phyloP scores from a whole-genome alignment of 352 stramenopile species.

The Globisporangium iwayamae region DNA sequence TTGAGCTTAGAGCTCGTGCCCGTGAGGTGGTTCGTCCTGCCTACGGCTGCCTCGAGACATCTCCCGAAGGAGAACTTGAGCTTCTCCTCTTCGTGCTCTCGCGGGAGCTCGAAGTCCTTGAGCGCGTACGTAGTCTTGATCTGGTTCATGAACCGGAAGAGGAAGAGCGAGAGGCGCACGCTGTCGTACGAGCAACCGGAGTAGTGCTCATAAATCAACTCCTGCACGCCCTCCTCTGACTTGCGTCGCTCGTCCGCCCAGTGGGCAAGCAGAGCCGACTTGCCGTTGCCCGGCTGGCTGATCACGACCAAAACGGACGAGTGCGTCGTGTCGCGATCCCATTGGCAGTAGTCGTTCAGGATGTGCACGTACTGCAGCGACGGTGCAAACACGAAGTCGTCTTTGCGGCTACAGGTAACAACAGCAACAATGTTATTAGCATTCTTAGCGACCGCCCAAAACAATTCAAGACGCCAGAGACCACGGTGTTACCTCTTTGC shows the following conservation, averaged over 20 bases:
- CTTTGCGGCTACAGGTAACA: constrained; percentile 38
- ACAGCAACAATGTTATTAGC: background rate
- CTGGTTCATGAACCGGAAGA: constrained; percentile 81
- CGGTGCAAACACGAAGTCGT: constrained; percentile 64
- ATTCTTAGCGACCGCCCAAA: background rate
- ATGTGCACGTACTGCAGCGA: constrained; percentile 61
- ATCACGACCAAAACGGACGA: constrained; percentile 61
- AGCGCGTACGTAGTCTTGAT: constrained; percentile 68
- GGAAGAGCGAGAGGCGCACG: constrained; percentile 77
- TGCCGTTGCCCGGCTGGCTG: constrained; percentile 60
- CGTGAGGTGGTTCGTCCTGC: constrained; percentile 32
- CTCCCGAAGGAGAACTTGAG: constrained; percentile 81
- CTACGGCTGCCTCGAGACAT: constrained; percentile 68
- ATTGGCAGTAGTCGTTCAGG: constrained; percentile 70
- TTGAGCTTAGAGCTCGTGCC: constrained; percentile 33
- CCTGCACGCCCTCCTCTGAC: constrained; percentile 27
- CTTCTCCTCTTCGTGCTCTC: constrained; percentile 81
- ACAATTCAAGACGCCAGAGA: background rate
- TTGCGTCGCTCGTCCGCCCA: constrained; percentile 52
- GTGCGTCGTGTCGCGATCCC: constrained; percentile 21
- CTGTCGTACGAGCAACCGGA: constrained; percentile 79
- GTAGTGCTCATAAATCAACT: constrained; percentile 84
- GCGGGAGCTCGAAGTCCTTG: constrained; percentile 77
- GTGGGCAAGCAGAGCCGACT: constrained; percentile 74
- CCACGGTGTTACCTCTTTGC: constrained; percentile 39